Percentiles rank a stretch among this genome's conserved stretches.
phyloP scores from a whole-genome alignment of 768 basidiomycete species.

The Leccinellum rugosiceps region DNA sequence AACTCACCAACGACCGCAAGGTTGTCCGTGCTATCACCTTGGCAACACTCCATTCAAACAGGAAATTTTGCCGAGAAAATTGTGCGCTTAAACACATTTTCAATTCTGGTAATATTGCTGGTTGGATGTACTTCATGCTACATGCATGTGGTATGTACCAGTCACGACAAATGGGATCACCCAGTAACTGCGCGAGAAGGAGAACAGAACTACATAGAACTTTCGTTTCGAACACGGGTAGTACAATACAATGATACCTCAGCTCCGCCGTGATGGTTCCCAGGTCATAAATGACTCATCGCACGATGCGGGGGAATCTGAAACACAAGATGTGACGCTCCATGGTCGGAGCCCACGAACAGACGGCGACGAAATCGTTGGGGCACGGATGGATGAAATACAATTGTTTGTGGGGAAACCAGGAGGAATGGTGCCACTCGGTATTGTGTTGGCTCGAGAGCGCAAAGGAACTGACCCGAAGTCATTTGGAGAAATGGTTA shows the following conservation, averaged over 20 bases:
- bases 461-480: conserved; percentile 10
- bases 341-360: conserved; percentile 18
- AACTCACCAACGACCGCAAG: not conserved
- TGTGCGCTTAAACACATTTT: not conserved
- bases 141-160: conserved; percentile 8
- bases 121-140: not conserved
- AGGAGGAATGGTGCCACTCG: conserved; percentile 1
- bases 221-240: not conserved
- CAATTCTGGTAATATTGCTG: not conserved
- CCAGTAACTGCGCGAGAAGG: not conserved
- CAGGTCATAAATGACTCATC: conserved; percentile 64
- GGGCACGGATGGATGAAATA: conserved; percentile 19
- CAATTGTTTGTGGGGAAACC: conserved; percentile 8
- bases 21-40: not conserved
- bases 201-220: not conserved
- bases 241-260: conserved; percentile 4
- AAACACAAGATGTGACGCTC: conserved; percentile 14
- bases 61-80: not conserved
- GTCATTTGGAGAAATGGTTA: conserved; percentile 28
- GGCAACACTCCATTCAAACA: not conserved
- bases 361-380: conserved; percentile 18
- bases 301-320: conserved; percentile 35
- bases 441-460: conserved; percentile 13
- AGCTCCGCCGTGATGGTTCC: conserved; percentile 45
- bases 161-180: not conserved